Conservation (phyloP, 768 basidiomycete species). For the Kockovaella imperatae region DNA sequence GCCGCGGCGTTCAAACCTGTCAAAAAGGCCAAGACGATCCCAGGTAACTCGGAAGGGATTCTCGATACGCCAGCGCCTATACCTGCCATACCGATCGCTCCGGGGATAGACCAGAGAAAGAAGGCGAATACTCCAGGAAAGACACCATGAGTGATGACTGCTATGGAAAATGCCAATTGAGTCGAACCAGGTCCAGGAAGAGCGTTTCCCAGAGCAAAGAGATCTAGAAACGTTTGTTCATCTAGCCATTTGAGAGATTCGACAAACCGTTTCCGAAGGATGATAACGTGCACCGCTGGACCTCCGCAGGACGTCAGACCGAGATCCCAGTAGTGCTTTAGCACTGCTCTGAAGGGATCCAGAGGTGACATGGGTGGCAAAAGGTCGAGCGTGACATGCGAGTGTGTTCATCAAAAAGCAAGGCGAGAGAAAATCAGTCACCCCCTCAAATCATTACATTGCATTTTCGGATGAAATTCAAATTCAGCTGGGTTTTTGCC, state of each 20-base stretch:
- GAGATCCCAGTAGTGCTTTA: conserved; percentile 10
- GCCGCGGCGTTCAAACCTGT: conserved; percentile 54
- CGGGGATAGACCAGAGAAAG: conserved; percentile 51
- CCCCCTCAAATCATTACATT: too few relatives aligned
- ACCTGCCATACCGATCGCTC: conserved; percentile 50
- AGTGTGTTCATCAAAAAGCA: too few relatives aligned
- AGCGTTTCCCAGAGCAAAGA: conserved; percentile 51
- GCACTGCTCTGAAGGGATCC: too few relatives aligned
- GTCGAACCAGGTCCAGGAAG: conserved; percentile 52
- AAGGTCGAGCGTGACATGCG: too few relatives aligned
- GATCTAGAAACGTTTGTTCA: conserved; percentile 43
- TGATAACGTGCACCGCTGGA: conserved; percentile 51
- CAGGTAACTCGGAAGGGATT: conserved; percentile 49
- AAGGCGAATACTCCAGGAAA: conserved; percentile 49
- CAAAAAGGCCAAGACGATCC: conserved; percentile 51
- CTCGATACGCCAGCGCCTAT: conserved; percentile 49
- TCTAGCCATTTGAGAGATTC: conserved; percentile 38
- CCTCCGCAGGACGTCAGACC: conserved; percentile 49
- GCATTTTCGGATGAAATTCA: too few relatives aligned
- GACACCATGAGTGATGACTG: conserved; percentile 48
- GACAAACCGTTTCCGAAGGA: conserved; percentile 46
- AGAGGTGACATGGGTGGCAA: too few relatives aligned
- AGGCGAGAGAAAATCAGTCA: too few relatives aligned
- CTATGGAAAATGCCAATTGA: conserved; percentile 52
- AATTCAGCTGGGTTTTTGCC: too few relatives aligned